Evolutionary conservation across 2,329 filamentous ascomycete species (phyloP), one percentile per base, ranked within the genome.

Genomic region (Emydomyces testavorans): DNA sequence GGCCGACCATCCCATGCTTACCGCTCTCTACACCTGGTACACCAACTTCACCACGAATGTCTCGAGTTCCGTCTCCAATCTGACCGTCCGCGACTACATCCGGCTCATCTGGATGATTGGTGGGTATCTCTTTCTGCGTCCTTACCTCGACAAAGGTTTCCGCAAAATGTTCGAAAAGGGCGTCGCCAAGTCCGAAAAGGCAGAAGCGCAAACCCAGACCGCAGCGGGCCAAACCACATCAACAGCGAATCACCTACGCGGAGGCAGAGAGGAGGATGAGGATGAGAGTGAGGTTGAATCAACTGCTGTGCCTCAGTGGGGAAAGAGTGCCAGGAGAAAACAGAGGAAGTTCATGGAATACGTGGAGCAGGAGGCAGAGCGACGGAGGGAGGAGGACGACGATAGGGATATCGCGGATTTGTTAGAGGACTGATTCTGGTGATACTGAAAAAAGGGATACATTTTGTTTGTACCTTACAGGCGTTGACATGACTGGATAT

Each of bases 331-430:
- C 7, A 71, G 81, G 54, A 75, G 78, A 62, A 75, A 82, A 56
- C 82, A 86, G 68, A 75, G 81, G 59, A 74, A 76, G 55, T 73
- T 83, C 63, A 68, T 84, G 52, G 79, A 79, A 71, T 75, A 24
- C 59, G 61, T 83, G 58, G 64, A 85, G 52, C 79, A 80, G 57
- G 75, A 72, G 40, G 72, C 79, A 55, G 81, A 84, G 53, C 71
- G 77, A 66, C 64, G 67, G 54, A 73, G 78, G 57, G 79, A 81
- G 56, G 77, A 81, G 50, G 74, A 84, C 54, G 78, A 82, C 51
- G 82, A 86, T 62, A 82, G 83, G 66, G 82, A 88, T 62, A 82
- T 89, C 56, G 76, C 79, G 60, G 80, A 88, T 65, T 78, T 82
- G 57, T 64, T 88, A 62, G 72, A 77, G 56, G 73, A 79, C 59